phyloP scores from a whole-genome alignment of 176 grass and related monocot species.

The Oryza meyeriana region DNA sequence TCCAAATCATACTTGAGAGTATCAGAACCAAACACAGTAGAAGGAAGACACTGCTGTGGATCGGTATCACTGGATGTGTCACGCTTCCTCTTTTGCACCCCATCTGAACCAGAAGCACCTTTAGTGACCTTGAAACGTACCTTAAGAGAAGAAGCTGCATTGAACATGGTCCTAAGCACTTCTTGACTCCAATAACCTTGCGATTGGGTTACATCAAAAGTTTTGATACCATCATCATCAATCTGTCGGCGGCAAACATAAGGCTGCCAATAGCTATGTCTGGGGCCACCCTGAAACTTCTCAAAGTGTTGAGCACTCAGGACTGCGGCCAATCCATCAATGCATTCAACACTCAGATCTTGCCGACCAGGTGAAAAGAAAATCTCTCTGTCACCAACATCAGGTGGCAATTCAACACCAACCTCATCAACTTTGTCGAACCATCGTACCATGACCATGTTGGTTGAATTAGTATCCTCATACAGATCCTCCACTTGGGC shows the following conservation, averaged over 20 bases:
- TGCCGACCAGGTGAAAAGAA: constrained; percentile 86
- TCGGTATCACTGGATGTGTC: constrained; percentile 1
- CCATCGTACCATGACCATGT: constrained; percentile 81
- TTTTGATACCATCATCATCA: constrained; percentile 61
- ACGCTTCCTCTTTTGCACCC: constrained; percentile 49
- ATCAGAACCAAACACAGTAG: constrained; percentile 22
- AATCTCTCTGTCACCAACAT: constrained; percentile 64
- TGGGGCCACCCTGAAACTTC: constrained; percentile 54
- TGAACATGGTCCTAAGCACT: constrained; percentile 65
- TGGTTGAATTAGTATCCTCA: constrained; percentile 64
- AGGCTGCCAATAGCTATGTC: constrained; percentile 45
- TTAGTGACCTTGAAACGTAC: constrained; percentile 70
- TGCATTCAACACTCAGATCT: constrained; percentile 94
- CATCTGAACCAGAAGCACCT: constrained; percentile 35
- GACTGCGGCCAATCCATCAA: constrained; percentile 84
- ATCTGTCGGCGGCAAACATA: constrained; percentile 68
- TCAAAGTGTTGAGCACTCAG: constrained; percentile 78
- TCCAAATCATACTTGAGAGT: constrained; percentile 21
- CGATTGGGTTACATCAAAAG: constrained; percentile 76
- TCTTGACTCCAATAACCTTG: constrained; percentile 96
- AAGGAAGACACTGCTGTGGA: neutral
- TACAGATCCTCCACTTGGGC: constrained; percentile 97
- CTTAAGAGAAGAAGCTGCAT: constrained; percentile 59
- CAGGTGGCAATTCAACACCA: constrained; percentile 51
- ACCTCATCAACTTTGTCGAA: constrained; percentile 89